Base-by-base conservation (phyloP, 169 alveolate genomes). In the Plasmodium falciparum region DNA sequence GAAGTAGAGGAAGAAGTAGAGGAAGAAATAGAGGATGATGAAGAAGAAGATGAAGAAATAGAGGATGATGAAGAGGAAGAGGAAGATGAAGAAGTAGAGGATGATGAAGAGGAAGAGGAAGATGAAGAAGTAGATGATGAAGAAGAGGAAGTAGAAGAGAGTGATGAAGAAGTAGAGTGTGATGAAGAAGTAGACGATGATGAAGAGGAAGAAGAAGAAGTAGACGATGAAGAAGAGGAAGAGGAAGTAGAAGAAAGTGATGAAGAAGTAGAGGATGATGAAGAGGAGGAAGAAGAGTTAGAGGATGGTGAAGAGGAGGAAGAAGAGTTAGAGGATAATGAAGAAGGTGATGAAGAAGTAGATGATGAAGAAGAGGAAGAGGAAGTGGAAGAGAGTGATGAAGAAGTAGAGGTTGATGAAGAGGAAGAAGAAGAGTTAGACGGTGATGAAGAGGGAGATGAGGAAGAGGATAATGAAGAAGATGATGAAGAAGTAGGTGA, bases 1-100 rank as follows among this genome's bases (percentile, higher is more conserved):
- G 62, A 52, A 0, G 62, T 4, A 8, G 62, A 52, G 8, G 4
- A 0, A 6, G 13, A 52, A 8, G 62, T 4, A 0, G 62, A 52
- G 0, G 62, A 52, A 52, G 62, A 52, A 0, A 17, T 4, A 8
- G 62, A 52, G 17, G 62, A 52, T 0, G 62, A 52, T 1, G 62
- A 8, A n/a, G 62, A 52, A 0, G 62, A 52, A 52, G 62, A 52
- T 6, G 62, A 52, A 52, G 62, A 59, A n/a, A 43, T 17, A 15
- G 69, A 59, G 5, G 24, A 13, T 13, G 69, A 59, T 4, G 69
- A 59, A 59, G 69, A 59, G 12, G 69, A 59, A 59, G 69, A n/a
- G n/a, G 26, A 24, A 1, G 33, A 1, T 26, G 69, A 59, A 2
- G 69, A 59, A 1, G 26, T 17, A 17, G 69, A 59, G 24, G 33